Conservation (phyloP, 2,329 filamentous ascomycete genomes). For the Rhexocercosporidium sp. region DNA sequence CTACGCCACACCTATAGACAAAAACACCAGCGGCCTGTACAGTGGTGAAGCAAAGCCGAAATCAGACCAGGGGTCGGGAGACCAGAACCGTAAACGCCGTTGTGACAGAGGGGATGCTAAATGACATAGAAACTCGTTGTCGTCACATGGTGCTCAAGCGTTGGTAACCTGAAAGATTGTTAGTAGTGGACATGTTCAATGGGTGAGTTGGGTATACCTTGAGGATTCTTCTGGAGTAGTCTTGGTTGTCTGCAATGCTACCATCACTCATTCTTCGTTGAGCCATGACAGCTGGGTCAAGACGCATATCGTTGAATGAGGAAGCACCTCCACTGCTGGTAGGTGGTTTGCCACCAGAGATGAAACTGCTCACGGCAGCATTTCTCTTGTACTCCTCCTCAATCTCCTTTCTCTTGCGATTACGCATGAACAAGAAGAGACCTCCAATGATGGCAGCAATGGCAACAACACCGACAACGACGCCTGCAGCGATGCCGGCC, state of each 20-base stretch:
- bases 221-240: slow-evolving; percentile 94
- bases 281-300: slow-evolving; percentile 83
- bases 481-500: slow-evolving; percentile 85
- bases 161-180: slow-evolving; percentile 58
- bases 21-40: slow-evolving; percentile 38
- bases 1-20: slow-evolving; percentile 43
- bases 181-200: background rate
- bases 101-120: slow-evolving; percentile 38
- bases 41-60: slow-evolving; percentile 30
- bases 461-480: slow-evolving; percentile 81
- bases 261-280: slow-evolving; percentile 88
- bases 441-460: slow-evolving; percentile 70
- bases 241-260: slow-evolving; percentile 95
- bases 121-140: slow-evolving; percentile 44
- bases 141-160: slow-evolving; percentile 54
- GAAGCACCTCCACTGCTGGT: slow-evolving; percentile 61
- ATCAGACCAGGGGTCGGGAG: slow-evolving; percentile 35
- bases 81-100: slow-evolving; percentile 40
- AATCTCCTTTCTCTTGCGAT: slow-evolving; percentile 75
- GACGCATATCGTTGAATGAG: slow-evolving; percentile 80
- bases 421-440: slow-evolving; percentile 75
- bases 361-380: slow-evolving; percentile 78
- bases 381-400: slow-evolving; percentile 87
- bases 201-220: slow-evolving; percentile 66
- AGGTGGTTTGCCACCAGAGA: slow-evolving; percentile 66